Percentiles rank a stretch among this genome's conserved stretches.
Conservation (phyloP, 2,329 filamentous ascomycete species). For the Lizonia empirigonia region DNA sequence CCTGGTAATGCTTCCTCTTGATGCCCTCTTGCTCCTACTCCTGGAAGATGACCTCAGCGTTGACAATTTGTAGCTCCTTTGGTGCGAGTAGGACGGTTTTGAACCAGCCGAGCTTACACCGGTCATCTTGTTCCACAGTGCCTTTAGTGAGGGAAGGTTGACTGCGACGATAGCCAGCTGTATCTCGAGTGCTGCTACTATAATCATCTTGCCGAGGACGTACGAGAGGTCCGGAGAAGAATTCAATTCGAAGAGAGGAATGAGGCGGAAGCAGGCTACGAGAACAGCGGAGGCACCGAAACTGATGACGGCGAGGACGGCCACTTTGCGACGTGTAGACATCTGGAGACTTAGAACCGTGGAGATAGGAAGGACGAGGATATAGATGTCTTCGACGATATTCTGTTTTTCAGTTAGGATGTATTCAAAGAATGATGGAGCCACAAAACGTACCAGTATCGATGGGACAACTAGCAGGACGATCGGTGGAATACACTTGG, state of each 20-base stretch:
- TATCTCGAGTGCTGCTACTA: slow-evolving; percentile 41
- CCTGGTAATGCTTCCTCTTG: slow-evolving; percentile 19
- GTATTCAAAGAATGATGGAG: neutral
- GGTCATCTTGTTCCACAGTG: slow-evolving; percentile 32
- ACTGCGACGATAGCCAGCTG: slow-evolving; percentile 42
- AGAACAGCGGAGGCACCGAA: slow-evolving; percentile 40
- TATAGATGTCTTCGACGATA: slow-evolving; percentile 27
- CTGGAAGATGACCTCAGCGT: neutral
- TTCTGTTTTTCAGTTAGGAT: slow-evolving; percentile 17
- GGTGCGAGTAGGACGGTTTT: neutral
- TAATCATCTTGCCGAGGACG: slow-evolving; percentile 41
- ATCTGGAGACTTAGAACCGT: slow-evolving; percentile 29
- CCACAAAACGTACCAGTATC: slow-evolving; percentile 20
- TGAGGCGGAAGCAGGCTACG: slow-evolving; percentile 25
- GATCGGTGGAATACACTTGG: slow-evolving; percentile 33
- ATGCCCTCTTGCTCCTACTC: slow-evolving; percentile 7
- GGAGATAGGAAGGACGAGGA: slow-evolving; percentile 30
- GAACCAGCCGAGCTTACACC: slow-evolving; percentile 7
- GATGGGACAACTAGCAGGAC: slow-evolving; percentile 37
- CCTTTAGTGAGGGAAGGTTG: slow-evolving; percentile 42
- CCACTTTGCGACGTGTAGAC: slow-evolving; percentile 25
- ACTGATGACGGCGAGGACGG: slow-evolving; percentile 31
- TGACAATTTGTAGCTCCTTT: slow-evolving; percentile 11
- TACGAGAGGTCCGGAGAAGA: slow-evolving; percentile 34
- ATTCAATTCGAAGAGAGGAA: slow-evolving; percentile 30